Evolutionary conservation across 306 rosid genomes (phyloP).

Genomic region (Rosa multiflora): DNA sequence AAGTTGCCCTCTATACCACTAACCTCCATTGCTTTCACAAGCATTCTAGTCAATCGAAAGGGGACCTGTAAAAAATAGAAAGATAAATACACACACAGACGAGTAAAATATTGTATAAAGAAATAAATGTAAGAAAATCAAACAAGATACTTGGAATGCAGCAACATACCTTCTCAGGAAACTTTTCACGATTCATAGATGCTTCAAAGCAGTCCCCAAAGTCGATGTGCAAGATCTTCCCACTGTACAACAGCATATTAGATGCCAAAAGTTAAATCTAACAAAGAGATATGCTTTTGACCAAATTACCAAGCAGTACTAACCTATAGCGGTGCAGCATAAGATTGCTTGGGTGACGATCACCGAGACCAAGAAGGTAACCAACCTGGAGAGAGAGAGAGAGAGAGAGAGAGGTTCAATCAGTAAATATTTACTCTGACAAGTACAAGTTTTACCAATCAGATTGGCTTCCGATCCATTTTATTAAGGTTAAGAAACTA

Average conservation of each 20-base stretch:
- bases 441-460: not conserved
- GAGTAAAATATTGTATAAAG: not conserved
- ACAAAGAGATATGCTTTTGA: constrained; percentile 9
- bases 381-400: constrained; percentile 60
- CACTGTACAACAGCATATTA: constrained; percentile 47
- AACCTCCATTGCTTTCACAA: constrained; percentile 98
- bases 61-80: constrained; percentile 63
- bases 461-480: not conserved
- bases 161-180: constrained; percentile 79
- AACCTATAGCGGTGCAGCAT: constrained; percentile 93
- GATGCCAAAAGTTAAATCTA: constrained; percentile 22
- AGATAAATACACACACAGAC: not conserved
- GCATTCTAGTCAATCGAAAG: constrained; percentile 98
- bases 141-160: constrained; percentile 9
- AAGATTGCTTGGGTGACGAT: constrained; percentile 99
- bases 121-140: constrained; percentile 20
- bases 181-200: constrained; percentile 95
- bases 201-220: constrained; percentile 99
- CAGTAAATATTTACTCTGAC: not conserved
- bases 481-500: not conserved
- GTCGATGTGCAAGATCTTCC: constrained; percentile 96
- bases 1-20: constrained; percentile 98
- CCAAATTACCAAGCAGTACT: constrained; percentile 12
- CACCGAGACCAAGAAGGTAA: constrained; percentile 98
- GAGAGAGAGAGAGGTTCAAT: not conserved